phyloP scores from a whole-genome alignment of 352 stramenopile genomes.

The Phytopythium aichiense region DNA sequence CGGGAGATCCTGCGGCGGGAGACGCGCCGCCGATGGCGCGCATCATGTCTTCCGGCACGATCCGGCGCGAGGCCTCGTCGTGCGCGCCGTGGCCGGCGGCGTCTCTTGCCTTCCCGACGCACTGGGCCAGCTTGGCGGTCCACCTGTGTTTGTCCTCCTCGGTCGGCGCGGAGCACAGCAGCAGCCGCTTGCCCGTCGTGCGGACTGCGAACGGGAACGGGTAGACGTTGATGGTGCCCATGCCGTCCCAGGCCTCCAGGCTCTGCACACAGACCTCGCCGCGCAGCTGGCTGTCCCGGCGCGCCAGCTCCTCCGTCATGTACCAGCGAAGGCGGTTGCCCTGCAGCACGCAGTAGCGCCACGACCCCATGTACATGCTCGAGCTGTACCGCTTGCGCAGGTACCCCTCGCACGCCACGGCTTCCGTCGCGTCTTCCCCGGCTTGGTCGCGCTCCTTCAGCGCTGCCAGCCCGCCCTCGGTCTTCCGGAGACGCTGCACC shows the following conservation, averaged over 20 bases:
- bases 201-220: constrained; percentile 59
- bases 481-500: background rate
- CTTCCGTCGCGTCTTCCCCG: background rate
- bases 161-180: constrained; percentile 57
- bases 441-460: background rate
- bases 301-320: constrained; percentile 46
- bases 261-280: constrained; percentile 58
- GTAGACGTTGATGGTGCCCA: constrained; percentile 46
- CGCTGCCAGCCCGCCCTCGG: background rate
- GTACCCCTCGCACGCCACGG: constrained; percentile 33
- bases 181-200: constrained; percentile 43
- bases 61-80: constrained; percentile 33
- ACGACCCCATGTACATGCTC: constrained; percentile 75
- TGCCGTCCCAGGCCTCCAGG: constrained; percentile 57
- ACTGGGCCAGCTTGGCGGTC: constrained; percentile 30
- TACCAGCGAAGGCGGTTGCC: constrained; percentile 66
- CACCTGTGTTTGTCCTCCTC: constrained; percentile 39
- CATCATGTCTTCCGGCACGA: constrained; percentile 51
- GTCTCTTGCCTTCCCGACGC: constrained; percentile 20
- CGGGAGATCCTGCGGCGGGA: background rate
- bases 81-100: constrained; percentile 5
- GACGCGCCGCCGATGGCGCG: constrained; percentile 6
- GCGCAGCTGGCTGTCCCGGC: constrained; percentile 39
- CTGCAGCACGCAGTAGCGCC: constrained; percentile 65
- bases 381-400: constrained; percentile 65